Base-by-base conservation (phyloP, 805 yeast genomes). In the Schwanniomyces sp. region DNA sequence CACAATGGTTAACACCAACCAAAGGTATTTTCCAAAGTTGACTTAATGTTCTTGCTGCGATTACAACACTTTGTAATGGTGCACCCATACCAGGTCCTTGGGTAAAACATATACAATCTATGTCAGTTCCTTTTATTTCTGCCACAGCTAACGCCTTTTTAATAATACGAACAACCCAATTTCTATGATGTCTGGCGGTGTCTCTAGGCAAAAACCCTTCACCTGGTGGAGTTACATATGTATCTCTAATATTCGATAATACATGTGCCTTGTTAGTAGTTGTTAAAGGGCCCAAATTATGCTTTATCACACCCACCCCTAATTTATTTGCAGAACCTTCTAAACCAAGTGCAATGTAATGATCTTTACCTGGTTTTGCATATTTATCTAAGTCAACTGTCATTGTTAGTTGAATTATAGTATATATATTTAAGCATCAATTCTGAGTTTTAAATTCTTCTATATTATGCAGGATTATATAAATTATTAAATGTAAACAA, bases 61-160 rank as follows among this genome's bases (percentile, higher is more conserved):
- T 76, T 2, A 86, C 98, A 34, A 91, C 97, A 47, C 92, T 83
- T 57, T 94, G 96, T 45, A 94, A 70, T 0, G 99, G 99, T 0
- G 98, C 98, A 2, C 99, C 99, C 98, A 94, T 94, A 0, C 99
- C 99, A 0, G 99, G 99, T 5, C 99, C 99, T 67, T 88, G 95
- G 1, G 99, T 94, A 64, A 94, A 94, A 64, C 96, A 90, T 42
- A 94, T 87, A 43, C 88, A 85, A 66, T 87, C 91, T 5, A 86
- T 59, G 40, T 87, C 87, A 7, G 55, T 50, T 5, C 77, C 72
- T 1, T 57, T 54, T 5, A 89, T 58, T 0, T 69, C 64, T 1
- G 95, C 85, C 37, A 85, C 91, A 2, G 64, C 63, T 37, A 94
- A 59, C 0, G 98, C 86, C 27, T 59, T 59, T 56, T 82, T 82